Conservation (phyloP, 139 green algal species). For the Chlorella sp. region DNA sequence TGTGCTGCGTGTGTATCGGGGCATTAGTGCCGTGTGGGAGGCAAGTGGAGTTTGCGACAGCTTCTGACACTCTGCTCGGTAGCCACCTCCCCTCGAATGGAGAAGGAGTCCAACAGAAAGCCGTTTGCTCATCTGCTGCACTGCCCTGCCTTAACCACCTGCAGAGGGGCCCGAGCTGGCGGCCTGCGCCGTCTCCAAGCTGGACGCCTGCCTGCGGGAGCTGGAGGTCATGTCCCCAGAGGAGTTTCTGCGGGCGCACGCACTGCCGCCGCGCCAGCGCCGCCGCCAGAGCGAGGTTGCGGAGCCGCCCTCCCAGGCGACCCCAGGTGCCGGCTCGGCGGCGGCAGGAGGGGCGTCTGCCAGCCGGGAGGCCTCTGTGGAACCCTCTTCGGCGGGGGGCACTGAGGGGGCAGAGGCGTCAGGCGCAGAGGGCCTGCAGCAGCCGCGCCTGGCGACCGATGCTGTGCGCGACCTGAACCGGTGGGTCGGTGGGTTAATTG, state of each 20-base stretch:
- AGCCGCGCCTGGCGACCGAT: constrained; percentile 2
- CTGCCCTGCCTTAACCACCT: too few species aligned
- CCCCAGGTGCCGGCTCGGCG: neutral
- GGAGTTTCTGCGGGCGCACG: constrained; percentile 20
- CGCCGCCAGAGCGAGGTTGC: neutral
- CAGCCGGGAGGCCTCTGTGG: neutral
- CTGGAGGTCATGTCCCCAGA: constrained; percentile 9
- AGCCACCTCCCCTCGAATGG: too few species aligned
- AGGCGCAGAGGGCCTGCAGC: neutral
- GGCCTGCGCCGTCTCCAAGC: constrained; percentile 18
- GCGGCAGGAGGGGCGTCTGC: neutral
- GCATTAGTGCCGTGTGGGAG: too few species aligned
- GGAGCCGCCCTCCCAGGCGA: neutral
- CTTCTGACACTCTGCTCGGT: neutral
- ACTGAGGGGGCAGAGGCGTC: neutral
- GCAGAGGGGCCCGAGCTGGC: constrained; percentile 32
- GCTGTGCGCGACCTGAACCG: constrained; percentile 40
- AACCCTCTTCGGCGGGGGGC: neutral
- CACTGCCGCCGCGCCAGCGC: neutral
- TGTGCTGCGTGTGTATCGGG: neutral
- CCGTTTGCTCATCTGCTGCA: too few species aligned
- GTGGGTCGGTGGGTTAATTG: neutral
- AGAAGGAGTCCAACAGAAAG: too few species aligned
- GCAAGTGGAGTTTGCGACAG: neutral
- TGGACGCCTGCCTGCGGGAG: constrained; percentile 31